Base-by-base conservation (phyloP, 2,329 filamentous ascomycete species). In the Epicoccum sorghinum region DNA sequence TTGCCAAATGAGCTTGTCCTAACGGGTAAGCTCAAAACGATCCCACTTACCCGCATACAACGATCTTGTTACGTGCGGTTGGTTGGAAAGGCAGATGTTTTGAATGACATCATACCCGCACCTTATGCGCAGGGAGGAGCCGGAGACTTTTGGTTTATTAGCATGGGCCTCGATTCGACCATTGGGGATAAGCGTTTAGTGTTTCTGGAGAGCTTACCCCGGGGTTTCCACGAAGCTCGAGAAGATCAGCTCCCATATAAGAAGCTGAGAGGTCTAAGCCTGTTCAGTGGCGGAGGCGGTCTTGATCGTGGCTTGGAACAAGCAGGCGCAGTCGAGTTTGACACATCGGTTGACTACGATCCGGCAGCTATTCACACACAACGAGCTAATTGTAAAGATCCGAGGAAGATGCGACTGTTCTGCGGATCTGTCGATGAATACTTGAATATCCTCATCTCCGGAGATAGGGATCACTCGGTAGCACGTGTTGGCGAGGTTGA, bases 271-370 rank as follows among this genome's bases (percentile, higher is more conserved):
- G 88, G 87, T 0, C 74, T 93, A 3, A 89, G 91, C 58, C 76
- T 95, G 0, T 96, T 91, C 65, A 91, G 88, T 60, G 91, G 91
- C 0, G 87, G 88, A 14, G 90, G 91, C 0, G 91, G 88, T 47
- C 86, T 95, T 46, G 90, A 90, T 4, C 81, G 89, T 27, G 90
- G 90, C 0, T 77, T 96, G 0, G 89, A 92, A 70, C 89, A 92
- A 47, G 85, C 84, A 0, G 85, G 86, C 0, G 85, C 80, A 0
- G 80, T 92, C 0, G 69, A 85, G 24, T 89, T 89, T 70, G 77
- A 79, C 3, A 89, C 84, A 78, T 85, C 85, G 0, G 87, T 93
- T 24, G 91, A 96, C 64, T 84, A 85, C 53, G 83, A 82, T 51
- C 61, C 75, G 0, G 74, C 78, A 4, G 89, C 90, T 0, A 82